Conservation (phyloP, 345 rosid genomes). For the Aquilaria yunnanensis region DNA sequence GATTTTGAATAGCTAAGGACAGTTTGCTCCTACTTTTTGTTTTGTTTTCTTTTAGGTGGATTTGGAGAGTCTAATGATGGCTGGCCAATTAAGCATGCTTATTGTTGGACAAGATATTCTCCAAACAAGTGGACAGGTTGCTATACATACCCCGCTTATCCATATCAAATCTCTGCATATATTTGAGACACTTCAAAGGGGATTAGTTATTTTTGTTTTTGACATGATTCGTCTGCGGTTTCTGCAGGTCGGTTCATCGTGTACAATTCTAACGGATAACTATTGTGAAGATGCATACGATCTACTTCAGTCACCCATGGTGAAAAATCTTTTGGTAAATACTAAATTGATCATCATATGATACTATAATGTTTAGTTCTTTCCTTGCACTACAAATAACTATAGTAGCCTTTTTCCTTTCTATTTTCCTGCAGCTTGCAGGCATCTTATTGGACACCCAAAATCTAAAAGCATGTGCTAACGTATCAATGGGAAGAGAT, state of each 20-base stretch:
- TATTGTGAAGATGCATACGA: constrained; percentile 70
- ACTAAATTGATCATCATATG: too few species aligned
- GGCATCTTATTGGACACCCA: constrained; percentile 56
- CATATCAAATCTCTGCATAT: too few species aligned
- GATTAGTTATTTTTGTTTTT: neutral
- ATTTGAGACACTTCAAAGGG: neutral
- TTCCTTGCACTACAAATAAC: too few species aligned
- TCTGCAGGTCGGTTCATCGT: constrained; percentile 40
- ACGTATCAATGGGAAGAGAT: constrained; percentile 39
- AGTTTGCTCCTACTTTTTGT: neutral
- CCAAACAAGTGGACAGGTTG: constrained; percentile 35
- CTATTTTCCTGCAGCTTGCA: constrained; percentile 40
- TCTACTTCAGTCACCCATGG: constrained; percentile 37
- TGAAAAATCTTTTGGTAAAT: constrained; percentile 49
- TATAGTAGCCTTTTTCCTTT: constrained; percentile 4
- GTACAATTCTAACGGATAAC: constrained; percentile 60
- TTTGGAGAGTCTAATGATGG: constrained; percentile 54
- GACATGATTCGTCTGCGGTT: neutral
- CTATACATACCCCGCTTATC: neutral
- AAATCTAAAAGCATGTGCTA: constrained; percentile 33
- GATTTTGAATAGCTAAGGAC: neutral
- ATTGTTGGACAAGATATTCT: constrained; percentile 59
- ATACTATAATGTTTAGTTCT: too few species aligned
- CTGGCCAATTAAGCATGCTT: constrained; percentile 38
- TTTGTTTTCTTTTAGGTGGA: constrained; percentile 35